These are phyloP conservation scores for Penicillium crystallinum DNA, from an alignment of 495 filamentous ascomycete species.

Conservation along the genomic window DNA sequence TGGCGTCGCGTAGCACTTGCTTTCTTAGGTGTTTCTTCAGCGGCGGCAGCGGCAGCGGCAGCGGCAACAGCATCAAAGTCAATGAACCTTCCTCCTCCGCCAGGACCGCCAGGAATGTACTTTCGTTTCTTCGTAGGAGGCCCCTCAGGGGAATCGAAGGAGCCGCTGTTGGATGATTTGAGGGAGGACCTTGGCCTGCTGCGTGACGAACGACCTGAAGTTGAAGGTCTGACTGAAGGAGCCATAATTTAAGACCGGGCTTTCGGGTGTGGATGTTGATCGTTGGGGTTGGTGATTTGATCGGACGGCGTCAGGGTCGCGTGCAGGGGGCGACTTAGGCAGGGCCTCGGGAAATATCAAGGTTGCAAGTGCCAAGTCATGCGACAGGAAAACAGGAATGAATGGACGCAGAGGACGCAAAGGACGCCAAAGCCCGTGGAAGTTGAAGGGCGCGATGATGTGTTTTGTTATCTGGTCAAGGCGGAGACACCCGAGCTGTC, in stretches of 20 bases:
- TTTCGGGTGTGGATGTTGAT: constrained; percentile 11
- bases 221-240: constrained; percentile 20
- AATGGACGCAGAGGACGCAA: constrained; percentile 2
- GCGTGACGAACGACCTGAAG: constrained; percentile 30
- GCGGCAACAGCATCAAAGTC: constrained; percentile 46
- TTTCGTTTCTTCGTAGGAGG: constrained; percentile 50
- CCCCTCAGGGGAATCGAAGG: constrained; percentile 36
- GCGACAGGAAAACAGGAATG: not conserved
- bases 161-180: constrained; percentile 28
- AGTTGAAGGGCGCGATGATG: constrained; percentile 1
- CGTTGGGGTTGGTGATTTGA: constrained; percentile 15
- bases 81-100: constrained; percentile 73
- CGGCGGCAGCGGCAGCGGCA: not conserved
- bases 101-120: constrained; percentile 74
- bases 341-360: not conserved
- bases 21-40: constrained; percentile 9
- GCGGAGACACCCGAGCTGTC: constrained; percentile 19
- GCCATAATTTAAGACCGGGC: constrained; percentile 18
- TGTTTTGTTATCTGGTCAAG: constrained; percentile 24
- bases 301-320: constrained; percentile 20
- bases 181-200: constrained; percentile 30
- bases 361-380: not conserved
- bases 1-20: constrained; percentile 15
- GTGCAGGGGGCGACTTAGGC: constrained; percentile 9
- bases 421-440: constrained; percentile 1